Base-by-base conservation (phyloP, 2,329 filamentous ascomycete species). In the Paradendryphiella salina region DNA sequence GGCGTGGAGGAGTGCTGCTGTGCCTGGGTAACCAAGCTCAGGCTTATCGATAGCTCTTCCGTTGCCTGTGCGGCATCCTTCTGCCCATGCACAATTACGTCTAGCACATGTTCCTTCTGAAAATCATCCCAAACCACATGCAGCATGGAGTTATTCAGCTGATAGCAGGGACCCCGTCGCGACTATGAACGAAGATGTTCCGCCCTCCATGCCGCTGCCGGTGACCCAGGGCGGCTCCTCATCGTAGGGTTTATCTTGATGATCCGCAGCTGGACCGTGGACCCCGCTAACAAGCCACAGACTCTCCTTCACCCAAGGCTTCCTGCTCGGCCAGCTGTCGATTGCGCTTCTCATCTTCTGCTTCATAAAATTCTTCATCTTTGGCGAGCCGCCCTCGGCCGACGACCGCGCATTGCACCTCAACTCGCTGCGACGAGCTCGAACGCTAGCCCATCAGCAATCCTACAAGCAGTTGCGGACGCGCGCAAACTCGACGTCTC, bases 331-430 rank as follows among this genome's bases (percentile, higher is more conserved):
- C 41, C 94, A 99, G 74, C 81, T 99, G 43, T 96, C 91, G 1
- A 89, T 99, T 37, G 89, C 96, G 11, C 78, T 97, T 18, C 81
- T 99, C 32, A 85, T 99, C 55, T 92, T 91, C 59, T 90, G 88
- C 61, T 97, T 99, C 76, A 97, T 99, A 75, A 96, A 96, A 73
- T 99, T 96, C 83, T 99, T 99, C 82, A 97, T 99, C 69, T 97
- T 99, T 70, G 94, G 94, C 64, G 94, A 97, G 70, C 85, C 90
- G 4, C 90, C 91, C 0, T 90, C 89, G 1, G 82, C 90, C 54
- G 91, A 96, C 57, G 85, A 87, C 46, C 89, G 88, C 15, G 89
- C 90, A 10, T 81, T 89, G 6, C 78, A 88, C 35, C 85, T 88
- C 60, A 89, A 88, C 50, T 86, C 87, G 9, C 86, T 90, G 61